Percentiles rank a stretch among this genome's conserved stretches.
Evolutionary conservation across 805 yeast species (phyloP).

Genomic region (Wickerhamia fluorescens): DNA sequence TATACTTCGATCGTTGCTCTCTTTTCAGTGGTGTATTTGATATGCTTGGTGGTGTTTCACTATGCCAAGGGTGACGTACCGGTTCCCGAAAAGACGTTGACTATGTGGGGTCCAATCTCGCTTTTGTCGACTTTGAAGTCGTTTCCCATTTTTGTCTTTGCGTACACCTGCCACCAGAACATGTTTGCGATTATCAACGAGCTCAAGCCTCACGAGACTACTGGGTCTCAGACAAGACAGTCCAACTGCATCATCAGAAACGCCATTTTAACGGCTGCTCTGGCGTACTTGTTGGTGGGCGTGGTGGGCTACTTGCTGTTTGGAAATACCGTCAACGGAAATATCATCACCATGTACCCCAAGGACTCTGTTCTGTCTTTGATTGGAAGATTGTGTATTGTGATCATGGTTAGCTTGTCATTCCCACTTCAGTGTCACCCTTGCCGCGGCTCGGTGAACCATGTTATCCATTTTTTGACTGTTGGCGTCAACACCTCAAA

Average conservation of each 20-base stretch:
- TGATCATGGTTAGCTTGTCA: constrained; percentile 66
- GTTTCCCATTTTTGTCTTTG: constrained; percentile 70
- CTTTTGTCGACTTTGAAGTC: constrained; percentile 44
- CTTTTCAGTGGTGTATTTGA: constrained; percentile 56
- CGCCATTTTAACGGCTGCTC: constrained; percentile 48
- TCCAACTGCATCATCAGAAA: constrained; percentile 46
- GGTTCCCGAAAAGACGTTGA: constrained; percentile 10
- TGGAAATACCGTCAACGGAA: constrained; percentile 60
- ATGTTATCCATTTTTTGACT: constrained; percentile 46
- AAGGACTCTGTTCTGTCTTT: constrained; percentile 40
- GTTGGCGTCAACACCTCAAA: constrained; percentile 23
- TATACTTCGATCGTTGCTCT: constrained; percentile 68
- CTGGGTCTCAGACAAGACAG: constrained; percentile 37
- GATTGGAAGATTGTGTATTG: constrained; percentile 55
- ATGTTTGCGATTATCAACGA: constrained; percentile 73
- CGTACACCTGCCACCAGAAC: constrained; percentile 78
- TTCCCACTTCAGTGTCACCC: constrained; percentile 81
- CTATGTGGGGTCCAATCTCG: constrained; percentile 35
- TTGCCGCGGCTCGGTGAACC: constrained; percentile 65
- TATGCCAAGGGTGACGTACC: constrained; percentile 26
- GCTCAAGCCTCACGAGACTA: constrained; percentile 31
- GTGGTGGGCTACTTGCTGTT: constrained; percentile 65
- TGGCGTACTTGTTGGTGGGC: constrained; percentile 58
- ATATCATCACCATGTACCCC: constrained; percentile 63
- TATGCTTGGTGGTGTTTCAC: constrained; percentile 47